Evolutionary conservation across 441 rosid genomes (phyloP).

Genomic region (Brassica balearica): DNA sequence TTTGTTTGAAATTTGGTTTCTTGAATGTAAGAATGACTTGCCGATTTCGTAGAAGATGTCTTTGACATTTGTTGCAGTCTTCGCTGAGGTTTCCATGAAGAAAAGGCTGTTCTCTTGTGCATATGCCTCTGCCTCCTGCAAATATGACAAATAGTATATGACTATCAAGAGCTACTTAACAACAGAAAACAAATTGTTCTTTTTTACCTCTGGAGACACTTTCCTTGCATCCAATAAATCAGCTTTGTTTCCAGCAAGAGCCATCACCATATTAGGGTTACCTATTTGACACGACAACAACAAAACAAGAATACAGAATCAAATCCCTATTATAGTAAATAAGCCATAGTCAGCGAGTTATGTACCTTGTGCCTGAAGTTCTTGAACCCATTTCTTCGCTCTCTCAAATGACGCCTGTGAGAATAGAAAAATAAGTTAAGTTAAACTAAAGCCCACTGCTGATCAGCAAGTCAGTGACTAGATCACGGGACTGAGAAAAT

Average conservation of each 20-base stretch:
- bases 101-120: conserved; percentile 58
- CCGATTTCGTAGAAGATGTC: conserved; percentile 60
- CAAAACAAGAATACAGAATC: background rate
- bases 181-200: background rate
- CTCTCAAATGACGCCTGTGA: conserved; percentile 55
- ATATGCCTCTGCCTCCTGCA: conserved; percentile 52
- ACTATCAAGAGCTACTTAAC: conserved; percentile 11
- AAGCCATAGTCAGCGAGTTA: background rate
- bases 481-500: background rate
- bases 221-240: conserved; percentile 56
- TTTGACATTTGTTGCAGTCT: conserved; percentile 53
- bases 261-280: conserved; percentile 54
- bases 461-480: conserved; percentile 2
- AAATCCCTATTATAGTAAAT: background rate
- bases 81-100: conserved; percentile 67
- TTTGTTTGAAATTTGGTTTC: background rate
- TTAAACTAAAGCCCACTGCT: background rate
- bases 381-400: conserved; percentile 66
- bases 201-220: conserved; percentile 53
- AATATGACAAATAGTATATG: conserved; percentile 15
- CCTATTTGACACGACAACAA: conserved; percentile 38
- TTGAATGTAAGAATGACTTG: conserved; percentile 31
- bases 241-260: conserved; percentile 60
- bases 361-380: conserved; percentile 60
- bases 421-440: conserved; percentile 15